Percentiles rank a stretch among this genome's conserved stretches.
Conservation (phyloP, 164 flowering plant genomes). For the Malania oleifera region DNA sequence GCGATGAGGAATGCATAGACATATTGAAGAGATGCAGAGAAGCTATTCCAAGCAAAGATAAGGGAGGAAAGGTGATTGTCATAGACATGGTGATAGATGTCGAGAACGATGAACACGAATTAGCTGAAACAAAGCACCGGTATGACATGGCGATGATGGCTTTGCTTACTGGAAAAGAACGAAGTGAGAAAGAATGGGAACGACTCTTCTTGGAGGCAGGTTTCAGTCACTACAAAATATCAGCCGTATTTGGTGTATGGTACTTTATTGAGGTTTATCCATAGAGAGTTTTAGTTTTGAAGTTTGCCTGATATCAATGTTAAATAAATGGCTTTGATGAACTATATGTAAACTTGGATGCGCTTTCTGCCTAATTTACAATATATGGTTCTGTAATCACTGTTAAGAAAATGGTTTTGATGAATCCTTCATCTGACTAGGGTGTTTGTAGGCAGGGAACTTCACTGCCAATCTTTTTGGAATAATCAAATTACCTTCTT, state of each 20-base stretch:
- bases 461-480: too few relatives aligned
- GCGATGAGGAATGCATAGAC: neutral
- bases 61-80: constrained; percentile 46
- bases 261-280: too few relatives aligned
- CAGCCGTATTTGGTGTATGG: neutral
- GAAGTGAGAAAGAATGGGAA: constrained; percentile 6
- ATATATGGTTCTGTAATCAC: too few relatives aligned
- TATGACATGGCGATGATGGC: neutral
- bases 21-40: neutral
- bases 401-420: too few relatives aligned
- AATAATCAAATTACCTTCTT: too few relatives aligned
- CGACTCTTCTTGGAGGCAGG: constrained; percentile 14
- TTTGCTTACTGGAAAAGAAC: constrained; percentile 8
- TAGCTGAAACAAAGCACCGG: constrained; percentile 25
- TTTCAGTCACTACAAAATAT: neutral
- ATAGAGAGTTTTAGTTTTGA: too few relatives aligned
- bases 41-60: constrained; percentile 7
- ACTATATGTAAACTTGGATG: too few relatives aligned
- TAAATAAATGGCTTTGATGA: too few relatives aligned
- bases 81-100: constrained; percentile 32
- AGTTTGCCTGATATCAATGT: too few relatives aligned
- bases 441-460: too few relatives aligned
- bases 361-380: too few relatives aligned
- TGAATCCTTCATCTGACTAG: too few relatives aligned
- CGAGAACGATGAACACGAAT: constrained; percentile 10